A percentile compares a stretch with the other conserved stretches of the same genome.
Conservation (phyloP, 2,329 filamentous ascomycete genomes). For the Metarhizium guizhouense region DNA sequence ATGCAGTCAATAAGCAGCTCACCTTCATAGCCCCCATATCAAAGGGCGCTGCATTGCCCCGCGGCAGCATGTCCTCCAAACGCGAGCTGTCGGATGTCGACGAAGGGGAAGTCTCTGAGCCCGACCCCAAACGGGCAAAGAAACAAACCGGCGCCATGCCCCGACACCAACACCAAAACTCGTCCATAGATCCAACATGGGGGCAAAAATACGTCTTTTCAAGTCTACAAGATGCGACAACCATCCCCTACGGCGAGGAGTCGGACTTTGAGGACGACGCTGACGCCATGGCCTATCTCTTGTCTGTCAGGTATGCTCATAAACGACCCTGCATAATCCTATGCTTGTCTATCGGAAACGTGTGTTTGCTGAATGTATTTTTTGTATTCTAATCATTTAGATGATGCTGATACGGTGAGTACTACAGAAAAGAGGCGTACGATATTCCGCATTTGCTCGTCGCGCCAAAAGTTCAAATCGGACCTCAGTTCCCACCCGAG, state of each 20-base stretch:
- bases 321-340: not conserved
- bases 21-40: not conserved
- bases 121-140: slow-evolving; percentile 18
- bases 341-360: not conserved
- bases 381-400: not conserved
- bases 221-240: slow-evolving; percentile 42
- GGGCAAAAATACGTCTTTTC: slow-evolving; percentile 67
- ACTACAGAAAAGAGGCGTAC: slow-evolving; percentile 62
- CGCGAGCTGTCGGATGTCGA: slow-evolving; percentile 22
- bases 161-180: slow-evolving; percentile 33
- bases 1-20: not conserved
- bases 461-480: slow-evolving; percentile 46
- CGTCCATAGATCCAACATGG: slow-evolving; percentile 52
- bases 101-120: slow-evolving; percentile 16
- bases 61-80: slow-evolving; percentile 24
- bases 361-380: slow-evolving; percentile 2
- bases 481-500: slow-evolving; percentile 38
- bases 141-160: slow-evolving; percentile 18
- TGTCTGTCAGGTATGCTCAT: slow-evolving; percentile 56
- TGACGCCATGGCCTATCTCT: slow-evolving; percentile 62
- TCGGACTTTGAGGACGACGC: slow-evolving; percentile 58
- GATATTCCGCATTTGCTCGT: slow-evolving; percentile 63
- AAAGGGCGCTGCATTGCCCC: not conserved
- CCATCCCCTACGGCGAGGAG: slow-evolving; percentile 42
- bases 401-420: slow-evolving; percentile 42